A percentile compares a stretch with the other conserved stretches of the same genome.
phyloP scores from a whole-genome alignment of 331 rosid genomes.

The Quercus tomentella region DNA sequence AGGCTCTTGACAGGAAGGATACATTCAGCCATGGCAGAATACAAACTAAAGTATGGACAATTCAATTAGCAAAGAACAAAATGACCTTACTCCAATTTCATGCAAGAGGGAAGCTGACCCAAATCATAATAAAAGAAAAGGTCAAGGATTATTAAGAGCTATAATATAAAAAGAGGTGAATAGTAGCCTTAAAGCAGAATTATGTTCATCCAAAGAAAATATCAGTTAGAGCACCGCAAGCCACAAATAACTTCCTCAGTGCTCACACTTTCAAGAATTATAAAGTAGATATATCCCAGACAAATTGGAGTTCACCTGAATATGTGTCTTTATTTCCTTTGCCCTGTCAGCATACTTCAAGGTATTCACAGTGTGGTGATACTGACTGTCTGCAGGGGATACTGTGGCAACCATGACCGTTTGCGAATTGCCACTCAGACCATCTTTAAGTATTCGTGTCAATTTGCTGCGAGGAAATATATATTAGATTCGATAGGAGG shows the following conservation, averaged over 20 bases:
- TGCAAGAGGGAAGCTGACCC: not conserved
- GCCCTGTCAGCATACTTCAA: slow-evolving; percentile 71
- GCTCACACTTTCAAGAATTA: not conserved
- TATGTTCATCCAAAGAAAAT: not conserved
- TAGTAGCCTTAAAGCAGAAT: not conserved
- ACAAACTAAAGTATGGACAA: not conserved
- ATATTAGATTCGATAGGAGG: slow-evolving; percentile 18
- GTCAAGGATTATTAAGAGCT: not conserved
- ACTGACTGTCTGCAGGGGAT: slow-evolving; percentile 48
- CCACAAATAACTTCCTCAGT: not conserved
- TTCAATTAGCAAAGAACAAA: not conserved
- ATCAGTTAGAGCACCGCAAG: not conserved
- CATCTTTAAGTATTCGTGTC: slow-evolving; percentile 66
- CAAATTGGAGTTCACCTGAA: slow-evolving; percentile 39
- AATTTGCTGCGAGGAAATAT: slow-evolving; percentile 44
- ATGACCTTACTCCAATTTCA: not conserved
- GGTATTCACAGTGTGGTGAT: slow-evolving; percentile 62
- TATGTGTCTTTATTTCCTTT: slow-evolving; percentile 65
- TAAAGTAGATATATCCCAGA: not conserved
- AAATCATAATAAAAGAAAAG: not conserved
- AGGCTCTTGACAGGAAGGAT: not conserved
- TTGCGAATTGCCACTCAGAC: slow-evolving; percentile 67
- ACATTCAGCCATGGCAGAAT: not conserved
- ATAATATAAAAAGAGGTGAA: not conserved
- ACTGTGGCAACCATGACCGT: slow-evolving; percentile 65